Conservation (phyloP, 306 rosid species). For the Malus asiatica region DNA sequence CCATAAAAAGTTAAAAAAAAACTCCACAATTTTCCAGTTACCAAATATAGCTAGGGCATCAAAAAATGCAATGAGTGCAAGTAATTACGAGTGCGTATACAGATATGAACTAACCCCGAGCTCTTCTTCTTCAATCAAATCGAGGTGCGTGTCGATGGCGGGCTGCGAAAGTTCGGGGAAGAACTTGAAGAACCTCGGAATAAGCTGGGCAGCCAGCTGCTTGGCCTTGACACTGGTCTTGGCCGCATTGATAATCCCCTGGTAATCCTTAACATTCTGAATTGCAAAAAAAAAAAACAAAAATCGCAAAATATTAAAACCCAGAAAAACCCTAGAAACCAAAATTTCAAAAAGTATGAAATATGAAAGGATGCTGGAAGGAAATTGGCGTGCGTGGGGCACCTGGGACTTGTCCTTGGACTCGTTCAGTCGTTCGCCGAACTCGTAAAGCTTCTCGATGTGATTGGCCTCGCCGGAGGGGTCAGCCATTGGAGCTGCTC, state of each 20-base stretch:
- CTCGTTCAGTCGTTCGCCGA: conserved; percentile 82
- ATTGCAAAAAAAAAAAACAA: not conserved
- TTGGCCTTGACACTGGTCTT: conserved; percentile 83
- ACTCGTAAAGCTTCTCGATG: conserved; percentile 89
- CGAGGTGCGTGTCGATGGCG: conserved; percentile 70
- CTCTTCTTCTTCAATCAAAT: conserved; percentile 92
- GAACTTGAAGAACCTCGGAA: conserved; percentile 88
- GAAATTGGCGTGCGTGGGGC: not conserved
- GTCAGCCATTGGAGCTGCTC: conserved; percentile 44
- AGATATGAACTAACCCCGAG: conserved; percentile 62
- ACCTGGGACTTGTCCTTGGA: conserved; percentile 95
- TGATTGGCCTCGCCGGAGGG: conserved; percentile 57
- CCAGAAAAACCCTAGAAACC: conserved; percentile 14
- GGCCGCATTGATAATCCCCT: conserved; percentile 83
- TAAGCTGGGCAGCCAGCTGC: conserved; percentile 92
- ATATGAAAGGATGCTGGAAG: not conserved
- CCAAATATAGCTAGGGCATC: not conserved
- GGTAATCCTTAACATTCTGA: conserved; percentile 69
- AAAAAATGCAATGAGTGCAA: not conserved
- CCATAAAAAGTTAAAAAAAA: not conserved
- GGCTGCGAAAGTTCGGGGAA: conserved; percentile 74
- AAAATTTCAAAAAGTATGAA: not conserved
- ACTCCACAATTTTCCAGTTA: not conserved
- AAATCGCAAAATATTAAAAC: not conserved
- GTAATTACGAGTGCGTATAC: not conserved